Percentiles rank a stretch among this genome's conserved stretches.
Conservation (phyloP, 345 rosid species). For the Iberis pinnata region DNA sequence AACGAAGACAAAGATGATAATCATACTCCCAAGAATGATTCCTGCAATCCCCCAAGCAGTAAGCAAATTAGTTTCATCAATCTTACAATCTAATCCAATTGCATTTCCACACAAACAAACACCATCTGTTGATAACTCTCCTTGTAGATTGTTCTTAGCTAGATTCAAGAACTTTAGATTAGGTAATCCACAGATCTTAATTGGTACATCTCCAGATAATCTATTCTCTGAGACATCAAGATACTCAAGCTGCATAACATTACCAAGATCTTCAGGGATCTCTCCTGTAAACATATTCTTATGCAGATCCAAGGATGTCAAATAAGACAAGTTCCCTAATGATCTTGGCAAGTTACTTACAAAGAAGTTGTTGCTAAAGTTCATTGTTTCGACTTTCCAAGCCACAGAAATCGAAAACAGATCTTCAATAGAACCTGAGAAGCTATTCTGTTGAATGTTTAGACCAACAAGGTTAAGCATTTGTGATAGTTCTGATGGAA, state of each 20-base stretch:
- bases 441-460: conserved; percentile 56
- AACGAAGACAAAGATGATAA: conserved; percentile 32
- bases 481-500: conserved; percentile 48
- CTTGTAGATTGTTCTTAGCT: conserved; percentile 51
- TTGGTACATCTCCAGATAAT: conserved; percentile 61
- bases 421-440: conserved; percentile 41
- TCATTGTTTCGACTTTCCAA: conserved; percentile 61
- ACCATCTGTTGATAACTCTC: conserved; percentile 54
- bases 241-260: conserved; percentile 54
- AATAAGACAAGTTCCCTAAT: conserved; percentile 57
- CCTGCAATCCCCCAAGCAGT: conserved; percentile 51
- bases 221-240: conserved; percentile 57
- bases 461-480: conserved; percentile 71
- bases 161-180: conserved; percentile 44
- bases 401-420: conserved; percentile 41
- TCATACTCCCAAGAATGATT: conserved; percentile 34
- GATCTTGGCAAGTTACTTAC: conserved; percentile 47
- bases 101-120: conserved; percentile 52
- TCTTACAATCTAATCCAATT: conserved; percentile 43
- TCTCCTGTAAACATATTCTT: conserved; percentile 50
- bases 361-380: conserved; percentile 58
- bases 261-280: conserved; percentile 55
- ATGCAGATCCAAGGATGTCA: conserved; percentile 59
- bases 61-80: conserved; percentile 25
- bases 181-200: conserved; percentile 40